Conservation (phyloP, 192 early-diverging fungal genomes). For the Entophlyctis luteolus region DNA sequence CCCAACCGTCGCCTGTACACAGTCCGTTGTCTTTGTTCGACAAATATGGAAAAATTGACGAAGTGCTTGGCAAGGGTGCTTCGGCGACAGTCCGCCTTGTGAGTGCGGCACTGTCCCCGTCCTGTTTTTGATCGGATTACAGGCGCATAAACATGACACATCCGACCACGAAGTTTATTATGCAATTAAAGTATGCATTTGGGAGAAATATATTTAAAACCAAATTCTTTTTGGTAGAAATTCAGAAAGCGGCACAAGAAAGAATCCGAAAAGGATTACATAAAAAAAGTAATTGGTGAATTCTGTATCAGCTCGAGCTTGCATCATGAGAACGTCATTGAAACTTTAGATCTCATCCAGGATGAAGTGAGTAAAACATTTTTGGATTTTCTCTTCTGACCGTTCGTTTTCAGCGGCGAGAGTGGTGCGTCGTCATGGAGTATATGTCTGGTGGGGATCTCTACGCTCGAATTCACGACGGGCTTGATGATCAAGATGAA, state of each 20-base stretch:
- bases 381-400: constrained; percentile 16
- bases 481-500: constrained; percentile 39
- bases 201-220: too few species aligned
- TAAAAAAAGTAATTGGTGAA: constrained; percentile 93
- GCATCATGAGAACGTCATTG: constrained; percentile 85
- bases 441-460: constrained; percentile 56
- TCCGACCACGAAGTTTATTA: constrained; percentile 46
- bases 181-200: constrained; percentile 66
- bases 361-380: constrained; percentile 56
- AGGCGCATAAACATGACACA: constrained; percentile 35
- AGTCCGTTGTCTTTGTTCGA: constrained; percentile 31
- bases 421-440: constrained; percentile 57
- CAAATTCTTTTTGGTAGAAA: constrained; percentile 58
- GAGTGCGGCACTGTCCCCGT: too few species aligned
- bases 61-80: constrained; percentile 52
- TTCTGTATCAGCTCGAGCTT: constrained; percentile 92
- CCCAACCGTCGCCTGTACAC: not conserved
- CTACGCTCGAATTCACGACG: constrained; percentile 31
- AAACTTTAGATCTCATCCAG: constrained; percentile 90
- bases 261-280: constrained; percentile 85
- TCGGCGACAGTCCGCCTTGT: constrained; percentile 49
- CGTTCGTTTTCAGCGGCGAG: constrained; percentile 19
- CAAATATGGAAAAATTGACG: constrained; percentile 49
- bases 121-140: not conserved
- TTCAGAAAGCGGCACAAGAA: constrained; percentile 83